Conservation (phyloP, 2,329 filamentous ascomycete genomes). For the Tolypocladium tundrense region DNA sequence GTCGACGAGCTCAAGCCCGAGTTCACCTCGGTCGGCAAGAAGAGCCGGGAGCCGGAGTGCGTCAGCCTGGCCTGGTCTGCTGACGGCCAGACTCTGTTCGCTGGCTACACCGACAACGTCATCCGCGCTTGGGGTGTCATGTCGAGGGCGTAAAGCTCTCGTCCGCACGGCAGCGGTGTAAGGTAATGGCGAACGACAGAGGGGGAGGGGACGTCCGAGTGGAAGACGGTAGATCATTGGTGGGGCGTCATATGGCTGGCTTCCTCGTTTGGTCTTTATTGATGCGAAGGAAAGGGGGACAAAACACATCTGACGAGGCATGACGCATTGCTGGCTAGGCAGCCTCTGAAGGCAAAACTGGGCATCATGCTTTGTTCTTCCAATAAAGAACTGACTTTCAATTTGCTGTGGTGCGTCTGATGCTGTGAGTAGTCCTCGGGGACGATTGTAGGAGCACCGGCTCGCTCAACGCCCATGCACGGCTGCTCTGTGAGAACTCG, state of each 20-base stretch:
- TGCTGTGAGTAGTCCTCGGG: neutral
- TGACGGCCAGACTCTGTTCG: constrained; percentile 98
- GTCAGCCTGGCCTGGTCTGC: constrained; percentile 95
- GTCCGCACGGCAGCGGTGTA: constrained; percentile 7
- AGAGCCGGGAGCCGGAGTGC: constrained; percentile 98
- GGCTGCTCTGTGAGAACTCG: neutral
- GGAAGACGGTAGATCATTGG: constrained; percentile 28
- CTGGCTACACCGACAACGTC: constrained; percentile 99
- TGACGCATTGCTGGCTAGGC: constrained; percentile 26
- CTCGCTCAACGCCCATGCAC: neutral
- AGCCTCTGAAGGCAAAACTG: constrained; percentile 25
- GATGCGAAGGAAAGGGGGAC: constrained; percentile 26
- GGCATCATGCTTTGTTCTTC: constrained; percentile 30
- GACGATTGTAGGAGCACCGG: neutral
- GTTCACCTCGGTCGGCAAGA: constrained; percentile 95
- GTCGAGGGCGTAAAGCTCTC: constrained; percentile 64
- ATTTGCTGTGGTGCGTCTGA: neutral
- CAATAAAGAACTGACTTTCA: constrained; percentile 25
- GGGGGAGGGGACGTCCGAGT: neutral
- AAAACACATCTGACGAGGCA: constrained; percentile 23
- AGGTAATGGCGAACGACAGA: constrained; percentile 2
- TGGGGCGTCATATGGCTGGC: constrained; percentile 35
- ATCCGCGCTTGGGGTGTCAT: constrained; percentile 97
- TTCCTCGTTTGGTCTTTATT: constrained; percentile 35
- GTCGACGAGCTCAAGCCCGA: constrained; percentile 99